phyloP scores from a whole-genome alignment of 2,329 filamentous ascomycete genomes.

The Venturia oleaginea region DNA sequence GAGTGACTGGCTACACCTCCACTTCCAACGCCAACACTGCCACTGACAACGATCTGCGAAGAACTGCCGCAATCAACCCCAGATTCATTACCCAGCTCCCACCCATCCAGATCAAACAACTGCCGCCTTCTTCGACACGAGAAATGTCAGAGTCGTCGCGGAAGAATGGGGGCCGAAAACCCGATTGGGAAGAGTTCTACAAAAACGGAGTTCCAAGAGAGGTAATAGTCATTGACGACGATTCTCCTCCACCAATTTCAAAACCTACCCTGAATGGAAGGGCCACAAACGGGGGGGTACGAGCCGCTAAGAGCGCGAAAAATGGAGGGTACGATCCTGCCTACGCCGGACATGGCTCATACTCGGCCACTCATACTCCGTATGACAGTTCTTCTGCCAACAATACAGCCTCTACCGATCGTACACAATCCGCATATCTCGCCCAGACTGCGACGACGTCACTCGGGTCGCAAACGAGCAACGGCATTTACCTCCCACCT shows the following conservation, averaged over 20 bases:
- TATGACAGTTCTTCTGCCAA: slow-evolving; percentile 54
- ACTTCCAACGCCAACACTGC: slow-evolving; percentile 25
- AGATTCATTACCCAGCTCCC: slow-evolving; percentile 12
- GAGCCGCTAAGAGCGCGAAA: slow-evolving; percentile 65
- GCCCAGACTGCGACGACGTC: slow-evolving; percentile 84
- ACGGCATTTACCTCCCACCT: slow-evolving; percentile 49
- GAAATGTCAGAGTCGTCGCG: slow-evolving; percentile 6
- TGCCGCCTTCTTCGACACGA: neutral
- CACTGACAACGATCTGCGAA: slow-evolving; percentile 19
- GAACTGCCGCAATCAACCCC: slow-evolving; percentile 26
- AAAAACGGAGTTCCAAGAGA: slow-evolving; percentile 38
- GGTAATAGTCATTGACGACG: slow-evolving; percentile 45
- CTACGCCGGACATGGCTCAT: slow-evolving; percentile 58
- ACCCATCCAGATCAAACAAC: slow-evolving; percentile 7
- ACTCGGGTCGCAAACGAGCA: slow-evolving; percentile 57
- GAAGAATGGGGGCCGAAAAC: slow-evolving; percentile 21
- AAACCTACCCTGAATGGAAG: slow-evolving; percentile 17
- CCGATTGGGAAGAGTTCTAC: slow-evolving; percentile 35
- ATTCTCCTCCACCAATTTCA: slow-evolving; percentile 25
- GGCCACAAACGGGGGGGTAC: slow-evolving; percentile 34
- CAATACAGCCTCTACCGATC: slow-evolving; percentile 71
- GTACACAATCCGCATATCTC: slow-evolving; percentile 69
- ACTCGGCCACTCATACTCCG: slow-evolving; percentile 66
- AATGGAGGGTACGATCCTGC: slow-evolving; percentile 60
- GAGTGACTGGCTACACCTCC: neutral